Conservation (phyloP, 352 stramenopile genomes). For the Globisporangium viniferum region DNA sequence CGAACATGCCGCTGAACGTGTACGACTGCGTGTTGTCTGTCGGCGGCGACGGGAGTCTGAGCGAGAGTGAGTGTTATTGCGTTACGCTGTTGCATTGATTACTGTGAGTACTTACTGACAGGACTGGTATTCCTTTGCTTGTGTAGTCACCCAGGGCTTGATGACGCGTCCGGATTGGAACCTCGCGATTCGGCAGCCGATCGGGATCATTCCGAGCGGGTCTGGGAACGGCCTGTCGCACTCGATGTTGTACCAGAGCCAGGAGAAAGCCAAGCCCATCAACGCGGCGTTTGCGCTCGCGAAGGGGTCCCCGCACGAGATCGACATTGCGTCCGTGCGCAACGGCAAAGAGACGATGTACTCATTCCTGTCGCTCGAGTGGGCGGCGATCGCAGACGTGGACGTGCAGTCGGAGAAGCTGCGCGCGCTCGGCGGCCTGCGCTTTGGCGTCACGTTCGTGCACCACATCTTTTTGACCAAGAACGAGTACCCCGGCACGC, state of each 20-base stretch:
- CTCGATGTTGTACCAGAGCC: conserved; percentile 53
- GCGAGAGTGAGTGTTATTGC: conserved; percentile 44
- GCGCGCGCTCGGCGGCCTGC: conserved; percentile 50
- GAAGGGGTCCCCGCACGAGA: conserved; percentile 56
- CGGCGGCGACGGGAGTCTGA: conserved; percentile 64
- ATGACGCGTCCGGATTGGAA: conserved; percentile 76
- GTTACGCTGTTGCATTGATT: not conserved
- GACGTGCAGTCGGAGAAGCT: conserved; percentile 77
- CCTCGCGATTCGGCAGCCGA: conserved; percentile 54
- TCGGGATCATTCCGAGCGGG: conserved; percentile 56
- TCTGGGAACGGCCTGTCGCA: conserved; percentile 70
- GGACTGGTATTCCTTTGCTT: not conserved
- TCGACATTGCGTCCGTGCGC: conserved; percentile 65
- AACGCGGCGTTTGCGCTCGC: conserved; percentile 64
- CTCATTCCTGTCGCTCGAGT: conserved; percentile 82
- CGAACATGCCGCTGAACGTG: conserved; percentile 37
- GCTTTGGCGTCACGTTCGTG: conserved; percentile 63
- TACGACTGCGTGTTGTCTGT: conserved; percentile 73
- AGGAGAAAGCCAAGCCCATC: conserved; percentile 37
- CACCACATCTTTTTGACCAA: conserved; percentile 54
- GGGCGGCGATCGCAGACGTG: conserved; percentile 80
- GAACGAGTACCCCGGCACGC: conserved; percentile 51
- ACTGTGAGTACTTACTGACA: not conserved
- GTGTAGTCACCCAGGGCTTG: conserved; percentile 63
- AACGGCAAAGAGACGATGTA: conserved; percentile 61